These are phyloP conservation scores for Phytophthora syringae DNA, from an alignment of 352 stramenopile species.

Conservation along the genomic window DNA sequence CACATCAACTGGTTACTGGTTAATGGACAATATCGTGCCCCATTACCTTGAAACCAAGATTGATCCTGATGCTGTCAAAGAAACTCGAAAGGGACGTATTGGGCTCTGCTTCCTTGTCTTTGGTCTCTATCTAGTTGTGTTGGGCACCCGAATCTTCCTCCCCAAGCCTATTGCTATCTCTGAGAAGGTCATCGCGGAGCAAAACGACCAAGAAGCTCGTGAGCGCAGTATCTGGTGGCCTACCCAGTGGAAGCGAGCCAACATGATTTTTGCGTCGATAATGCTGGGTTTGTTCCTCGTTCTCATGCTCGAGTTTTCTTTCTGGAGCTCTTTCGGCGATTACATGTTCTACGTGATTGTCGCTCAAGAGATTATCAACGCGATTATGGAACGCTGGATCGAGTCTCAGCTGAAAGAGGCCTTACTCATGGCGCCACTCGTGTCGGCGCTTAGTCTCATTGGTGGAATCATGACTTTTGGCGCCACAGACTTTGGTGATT, in stretches of 20 bases:
- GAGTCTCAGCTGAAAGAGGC: constrained; percentile 92
- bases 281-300: constrained; percentile 93
- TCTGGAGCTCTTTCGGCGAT: constrained; percentile 94
- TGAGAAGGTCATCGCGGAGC: constrained; percentile 89
- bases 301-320: constrained; percentile 96
- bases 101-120: constrained; percentile 95
- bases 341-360: constrained; percentile 98
- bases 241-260: constrained; percentile 95
- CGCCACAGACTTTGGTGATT: constrained; percentile 96
- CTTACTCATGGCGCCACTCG: constrained; percentile 91
- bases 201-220: constrained; percentile 66
- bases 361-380: constrained; percentile 91
- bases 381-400: constrained; percentile 88
- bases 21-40: constrained; percentile 75
- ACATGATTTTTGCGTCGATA: constrained; percentile 95
- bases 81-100: constrained; percentile 87
- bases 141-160: constrained; percentile 91
- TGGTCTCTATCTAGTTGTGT: constrained; percentile 85
- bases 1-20: constrained; percentile 65
- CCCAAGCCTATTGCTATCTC: constrained; percentile 91
- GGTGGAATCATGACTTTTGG: constrained; percentile 95
- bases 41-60: constrained; percentile 91
- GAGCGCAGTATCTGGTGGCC: constrained; percentile 89
- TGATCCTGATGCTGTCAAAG: constrained; percentile 67
- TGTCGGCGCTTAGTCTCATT: constrained; percentile 91